A percentile compares a stretch with the other conserved stretches of the same genome.
Evolutionary conservation across 1,284 basidiomycete species (phyloP).

Genomic region (Irpex sp.): DNA sequence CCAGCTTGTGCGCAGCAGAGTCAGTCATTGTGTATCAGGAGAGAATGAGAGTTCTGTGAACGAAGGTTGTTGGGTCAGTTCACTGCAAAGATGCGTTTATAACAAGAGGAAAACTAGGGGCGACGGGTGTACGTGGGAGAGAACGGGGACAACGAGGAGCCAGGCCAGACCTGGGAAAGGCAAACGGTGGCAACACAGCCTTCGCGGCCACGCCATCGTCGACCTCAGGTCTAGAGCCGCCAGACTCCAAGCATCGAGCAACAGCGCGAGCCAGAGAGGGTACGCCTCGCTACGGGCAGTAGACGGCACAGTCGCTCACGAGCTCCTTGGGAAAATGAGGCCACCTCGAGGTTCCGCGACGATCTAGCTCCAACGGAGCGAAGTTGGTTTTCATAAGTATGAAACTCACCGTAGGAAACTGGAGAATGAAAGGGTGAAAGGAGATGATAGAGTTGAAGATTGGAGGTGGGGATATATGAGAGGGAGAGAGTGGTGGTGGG

Average conservation of each 20-base stretch:
- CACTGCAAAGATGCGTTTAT: neutral
- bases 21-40: constrained; percentile 52
- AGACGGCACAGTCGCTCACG: neutral
- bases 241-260: neutral
- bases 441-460: neutral
- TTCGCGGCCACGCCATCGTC: neutral
- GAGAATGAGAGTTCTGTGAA: neutral
- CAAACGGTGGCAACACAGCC: neutral
- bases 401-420: neutral
- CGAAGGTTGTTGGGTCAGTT: neutral
- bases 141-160: constrained; percentile 4
- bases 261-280: neutral
- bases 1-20: constrained; percentile 65
- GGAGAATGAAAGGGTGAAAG: neutral
- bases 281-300: neutral
- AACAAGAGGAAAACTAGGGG: constrained; percentile 3
- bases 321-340: neutral
- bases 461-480: constrained; percentile 2
- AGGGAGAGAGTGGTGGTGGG: constrained; percentile 11
- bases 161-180: neutral
- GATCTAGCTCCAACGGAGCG: neutral
- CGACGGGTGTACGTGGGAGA: constrained; percentile 14
- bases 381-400: neutral
- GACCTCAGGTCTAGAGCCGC: neutral
- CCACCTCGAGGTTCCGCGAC: neutral